Conservation (phyloP, 148 eudicot species). For the Camellia lanceoleosa region DNA sequence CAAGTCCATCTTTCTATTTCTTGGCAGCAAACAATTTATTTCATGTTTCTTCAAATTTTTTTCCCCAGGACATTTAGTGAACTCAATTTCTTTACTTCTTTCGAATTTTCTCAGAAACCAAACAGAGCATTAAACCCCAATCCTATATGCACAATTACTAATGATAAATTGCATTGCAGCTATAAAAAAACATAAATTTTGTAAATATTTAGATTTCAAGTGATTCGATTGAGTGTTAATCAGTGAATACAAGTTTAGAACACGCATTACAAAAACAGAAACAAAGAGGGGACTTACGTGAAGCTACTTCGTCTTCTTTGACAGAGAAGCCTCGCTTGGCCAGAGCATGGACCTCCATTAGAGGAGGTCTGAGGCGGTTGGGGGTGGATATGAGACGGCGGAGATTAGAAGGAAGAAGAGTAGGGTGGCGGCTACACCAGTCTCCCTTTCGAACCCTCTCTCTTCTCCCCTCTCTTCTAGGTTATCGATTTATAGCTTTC, state of each 20-base stretch:
- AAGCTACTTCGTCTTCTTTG: slow-evolving; percentile 47
- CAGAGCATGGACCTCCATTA: slow-evolving; percentile 33
- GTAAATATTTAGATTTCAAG: not conserved
- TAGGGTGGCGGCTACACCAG: not conserved
- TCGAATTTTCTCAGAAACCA: not conserved
- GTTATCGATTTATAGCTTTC: too few species aligned
- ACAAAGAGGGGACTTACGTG: slow-evolving; percentile 32
- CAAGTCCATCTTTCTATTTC: not conserved
- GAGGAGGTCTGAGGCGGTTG: slow-evolving; percentile 1
- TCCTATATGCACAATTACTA: not conserved
- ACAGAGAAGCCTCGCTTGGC: slow-evolving; percentile 37
- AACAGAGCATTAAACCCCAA: not conserved
- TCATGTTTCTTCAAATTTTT: not conserved
- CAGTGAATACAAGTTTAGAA: not conserved
- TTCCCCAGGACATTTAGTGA: not conserved
- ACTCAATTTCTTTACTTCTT: not conserved
- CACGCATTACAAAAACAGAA: not conserved
- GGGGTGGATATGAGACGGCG: slow-evolving; percentile 14
- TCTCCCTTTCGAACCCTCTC: too few species aligned
- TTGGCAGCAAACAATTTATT: not conserved
- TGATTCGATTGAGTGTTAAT: not conserved
- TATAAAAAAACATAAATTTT: not conserved
- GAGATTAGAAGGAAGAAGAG: slow-evolving; percentile 14
- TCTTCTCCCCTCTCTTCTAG: too few species aligned
- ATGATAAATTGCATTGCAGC: not conserved